Conservation (phyloP, 2,329 filamentous ascomycete genomes). For the Apiospora aurea region DNA sequence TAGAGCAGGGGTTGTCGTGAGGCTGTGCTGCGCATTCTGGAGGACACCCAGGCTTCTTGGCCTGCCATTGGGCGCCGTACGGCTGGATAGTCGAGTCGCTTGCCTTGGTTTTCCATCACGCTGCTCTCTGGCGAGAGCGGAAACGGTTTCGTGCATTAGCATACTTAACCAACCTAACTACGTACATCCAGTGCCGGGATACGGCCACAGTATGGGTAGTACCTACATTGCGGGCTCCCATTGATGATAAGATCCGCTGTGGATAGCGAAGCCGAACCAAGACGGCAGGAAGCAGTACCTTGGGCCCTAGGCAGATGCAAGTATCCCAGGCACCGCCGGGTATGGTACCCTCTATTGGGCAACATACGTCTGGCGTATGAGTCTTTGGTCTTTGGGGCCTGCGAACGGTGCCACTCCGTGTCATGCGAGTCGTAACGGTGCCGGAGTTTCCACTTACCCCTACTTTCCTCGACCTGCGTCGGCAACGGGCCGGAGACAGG, state of each 20-base stretch:
- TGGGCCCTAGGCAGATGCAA: not conserved
- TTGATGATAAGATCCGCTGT: not conserved
- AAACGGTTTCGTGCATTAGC: slow-evolving; percentile 14
- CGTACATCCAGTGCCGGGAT: not conserved
- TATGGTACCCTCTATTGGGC: no score
- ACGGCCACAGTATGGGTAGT: not conserved
- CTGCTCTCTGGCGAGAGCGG: slow-evolving; percentile 1
- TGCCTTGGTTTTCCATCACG: slow-evolving; percentile 9
- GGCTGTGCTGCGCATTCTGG: not conserved
- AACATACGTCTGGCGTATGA: no score
- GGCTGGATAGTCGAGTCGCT: not conserved
- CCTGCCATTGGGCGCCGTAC: slow-evolving; percentile 15
- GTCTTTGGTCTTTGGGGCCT: not conserved
- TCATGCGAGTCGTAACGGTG: slow-evolving; percentile 1
- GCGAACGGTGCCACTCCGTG: slow-evolving; percentile 17
- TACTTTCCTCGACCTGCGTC: not conserved
- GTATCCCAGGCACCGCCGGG: slow-evolving; percentile 5
- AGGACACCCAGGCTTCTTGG: slow-evolving; percentile 7
- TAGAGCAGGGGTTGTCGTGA: not conserved
- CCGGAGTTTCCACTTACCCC: slow-evolving; percentile 1
- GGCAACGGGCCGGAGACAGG: slow-evolving; percentile 3
- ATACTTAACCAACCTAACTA: not conserved
- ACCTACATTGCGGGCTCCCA: not conserved
- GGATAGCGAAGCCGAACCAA: not conserved
- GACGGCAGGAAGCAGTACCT: not conserved